These are phyloP conservation scores for Hawksworthiomyces lignivorus DNA, from an alignment of 2,329 filamentous ascomycete species.

Conservation along the genomic window DNA sequence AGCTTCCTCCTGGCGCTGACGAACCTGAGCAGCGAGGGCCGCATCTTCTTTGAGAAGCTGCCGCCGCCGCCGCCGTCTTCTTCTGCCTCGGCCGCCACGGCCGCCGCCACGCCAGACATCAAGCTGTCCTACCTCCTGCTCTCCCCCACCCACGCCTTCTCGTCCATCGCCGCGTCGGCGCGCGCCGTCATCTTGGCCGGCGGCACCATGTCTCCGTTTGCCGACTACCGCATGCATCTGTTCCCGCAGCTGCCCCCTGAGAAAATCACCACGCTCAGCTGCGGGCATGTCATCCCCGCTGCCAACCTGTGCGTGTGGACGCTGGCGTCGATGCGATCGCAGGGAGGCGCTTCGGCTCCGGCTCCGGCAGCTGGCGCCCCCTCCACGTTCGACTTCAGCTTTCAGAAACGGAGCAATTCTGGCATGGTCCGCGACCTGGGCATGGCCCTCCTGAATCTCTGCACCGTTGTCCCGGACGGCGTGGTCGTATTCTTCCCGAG, in stretches of 20 bases:
- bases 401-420: conserved; percentile 62
- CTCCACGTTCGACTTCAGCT: conserved; percentile 83
- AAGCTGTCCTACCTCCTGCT: conserved; percentile 78
- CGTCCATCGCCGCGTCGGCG: conserved; percentile 75
- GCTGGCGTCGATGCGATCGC: conserved; percentile 40
- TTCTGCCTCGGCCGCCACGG: background rate
- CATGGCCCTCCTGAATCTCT: conserved; percentile 61
- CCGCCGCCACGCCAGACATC: conserved; percentile 34
- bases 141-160: conserved; percentile 86
- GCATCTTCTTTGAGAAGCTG: conserved; percentile 54
- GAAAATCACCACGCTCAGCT: conserved; percentile 75
- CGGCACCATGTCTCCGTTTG: conserved; percentile 95
- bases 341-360: conserved; percentile 7
- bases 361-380: conserved; percentile 24
- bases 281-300: conserved; percentile 84
- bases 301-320: conserved; percentile 75
- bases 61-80: conserved; percentile 9
- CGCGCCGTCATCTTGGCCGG: conserved; percentile 85
- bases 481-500: conserved; percentile 94
- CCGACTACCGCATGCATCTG: conserved; percentile 79
- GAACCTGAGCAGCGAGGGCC: conserved; percentile 68
- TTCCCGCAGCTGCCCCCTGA: conserved; percentile 63
- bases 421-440: conserved; percentile 70
- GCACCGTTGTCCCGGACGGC: conserved; percentile 72
- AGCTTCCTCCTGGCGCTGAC: conserved; percentile 73